Conservation (phyloP, 2,329 filamentous ascomycete genomes). For the Dothideomycetes sp. region DNA sequence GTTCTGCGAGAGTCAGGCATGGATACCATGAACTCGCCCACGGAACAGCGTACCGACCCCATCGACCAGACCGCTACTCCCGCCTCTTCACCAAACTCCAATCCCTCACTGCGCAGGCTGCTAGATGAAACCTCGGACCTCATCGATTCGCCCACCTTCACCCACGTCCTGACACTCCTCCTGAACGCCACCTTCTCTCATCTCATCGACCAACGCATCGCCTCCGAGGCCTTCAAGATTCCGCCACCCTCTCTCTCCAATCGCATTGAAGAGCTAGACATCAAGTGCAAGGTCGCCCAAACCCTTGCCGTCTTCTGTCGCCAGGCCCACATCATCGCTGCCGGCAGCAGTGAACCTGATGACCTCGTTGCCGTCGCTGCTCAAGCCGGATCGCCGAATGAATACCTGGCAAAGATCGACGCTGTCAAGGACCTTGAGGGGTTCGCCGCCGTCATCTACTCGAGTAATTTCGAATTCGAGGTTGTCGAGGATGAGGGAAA, state of each 20-base stretch:
- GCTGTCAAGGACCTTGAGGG: slow-evolving; percentile 64
- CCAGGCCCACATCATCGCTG: slow-evolving; percentile 82
- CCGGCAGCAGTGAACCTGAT: slow-evolving; percentile 56
- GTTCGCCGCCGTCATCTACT: slow-evolving; percentile 80
- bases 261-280: slow-evolving; percentile 36
- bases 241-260: slow-evolving; percentile 29
- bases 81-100: slow-evolving; percentile 30
- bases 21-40: slow-evolving; percentile 22
- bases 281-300: slow-evolving; percentile 68
- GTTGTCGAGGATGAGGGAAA: slow-evolving; percentile 22
- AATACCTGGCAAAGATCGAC: slow-evolving; percentile 57
- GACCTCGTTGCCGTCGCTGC: slow-evolving; percentile 17
- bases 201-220: slow-evolving; percentile 72
- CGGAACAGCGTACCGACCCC: not conserved
- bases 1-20: slow-evolving; percentile 83
- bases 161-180: slow-evolving; percentile 72
- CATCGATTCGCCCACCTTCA: slow-evolving; percentile 85
- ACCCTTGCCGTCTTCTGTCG: slow-evolving; percentile 81
- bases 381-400: slow-evolving; percentile 26
- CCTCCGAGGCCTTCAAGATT: slow-evolving; percentile 63
- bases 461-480: slow-evolving; percentile 60
- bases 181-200: slow-evolving; percentile 81
- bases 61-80: slow-evolving; percentile 15
- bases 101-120: slow-evolving; percentile 63
- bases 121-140: slow-evolving; percentile 94